Percentiles rank a stretch among this genome's conserved stretches.
These are phyloP conservation scores for Trichoderma gamsii DNA, from an alignment of 495 filamentous ascomycete genomes.

Conservation along the genomic window DNA sequence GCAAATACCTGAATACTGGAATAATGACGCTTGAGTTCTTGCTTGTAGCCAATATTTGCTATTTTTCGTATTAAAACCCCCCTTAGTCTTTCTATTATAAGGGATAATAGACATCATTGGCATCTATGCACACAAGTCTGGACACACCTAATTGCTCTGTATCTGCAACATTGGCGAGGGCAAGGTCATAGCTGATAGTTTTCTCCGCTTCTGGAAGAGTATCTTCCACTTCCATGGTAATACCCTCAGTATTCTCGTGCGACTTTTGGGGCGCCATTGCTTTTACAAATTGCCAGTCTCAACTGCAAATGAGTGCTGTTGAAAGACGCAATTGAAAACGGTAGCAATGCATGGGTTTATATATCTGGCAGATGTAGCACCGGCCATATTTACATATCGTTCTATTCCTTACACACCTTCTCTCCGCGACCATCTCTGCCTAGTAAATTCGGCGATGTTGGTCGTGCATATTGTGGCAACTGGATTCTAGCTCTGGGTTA, in stretches of 20 bases:
- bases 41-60: slow-evolving; percentile 62
- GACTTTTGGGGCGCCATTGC: background rate
- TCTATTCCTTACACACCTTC: too few relatives aligned
- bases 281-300: background rate
- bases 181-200: background rate
- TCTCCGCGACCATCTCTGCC: too few relatives aligned
- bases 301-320: too few relatives aligned
- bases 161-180: background rate
- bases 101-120: too few relatives aligned
- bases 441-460: too few relatives aligned
- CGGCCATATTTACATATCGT: too few relatives aligned
- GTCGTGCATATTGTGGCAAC: too few relatives aligned
- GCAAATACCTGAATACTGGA: slow-evolving; percentile 62
- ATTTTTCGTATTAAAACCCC: background rate
- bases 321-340: too few relatives aligned
- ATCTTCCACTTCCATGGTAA: background rate
- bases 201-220: background rate
- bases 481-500: too few relatives aligned
- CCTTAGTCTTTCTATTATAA: background rate
- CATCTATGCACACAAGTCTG: background rate
- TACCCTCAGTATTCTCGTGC: background rate
- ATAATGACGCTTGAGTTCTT: slow-evolving; percentile 62
- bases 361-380: too few relatives aligned
- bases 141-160: background rate
- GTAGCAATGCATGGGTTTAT: too few relatives aligned